Evolutionary conservation across 1,284 basidiomycete genomes (phyloP).

Genomic region (Apiotrichum sp.): DNA sequence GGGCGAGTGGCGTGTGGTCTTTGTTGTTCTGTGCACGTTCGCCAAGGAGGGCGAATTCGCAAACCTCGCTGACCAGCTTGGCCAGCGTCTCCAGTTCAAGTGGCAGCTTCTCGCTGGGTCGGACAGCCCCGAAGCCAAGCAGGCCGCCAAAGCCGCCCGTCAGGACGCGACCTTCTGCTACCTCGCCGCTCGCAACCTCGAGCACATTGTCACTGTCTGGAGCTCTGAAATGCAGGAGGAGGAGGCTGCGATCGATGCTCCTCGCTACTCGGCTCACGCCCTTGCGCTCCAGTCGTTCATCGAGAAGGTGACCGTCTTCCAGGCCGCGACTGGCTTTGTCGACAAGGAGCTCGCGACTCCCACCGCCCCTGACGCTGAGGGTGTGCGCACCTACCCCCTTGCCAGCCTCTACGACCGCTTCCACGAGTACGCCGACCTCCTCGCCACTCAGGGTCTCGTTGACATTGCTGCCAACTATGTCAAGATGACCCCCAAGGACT

Average conservation of each 20-base stretch:
- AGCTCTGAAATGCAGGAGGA: slow-evolving; percentile 85
- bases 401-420: slow-evolving; percentile 84
- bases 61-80: slow-evolving; percentile 82
- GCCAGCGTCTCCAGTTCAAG: slow-evolving; percentile 80
- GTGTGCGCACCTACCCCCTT: slow-evolving; percentile 73
- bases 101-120: slow-evolving; percentile 57
- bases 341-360: slow-evolving; percentile 63
- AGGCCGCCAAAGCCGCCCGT: slow-evolving; percentile 57
- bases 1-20: slow-evolving; percentile 92
- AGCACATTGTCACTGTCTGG: slow-evolving; percentile 89
- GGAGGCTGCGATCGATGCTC: slow-evolving; percentile 53
- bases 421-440: slow-evolving; percentile 88
- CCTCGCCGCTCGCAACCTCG: slow-evolving; percentile 81
- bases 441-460: slow-evolving; percentile 83
- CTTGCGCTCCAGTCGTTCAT: slow-evolving; percentile 88
- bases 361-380: slow-evolving; percentile 47
- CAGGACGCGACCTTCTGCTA: slow-evolving; percentile 90
- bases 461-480: slow-evolving; percentile 76
- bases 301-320: slow-evolving; percentile 95
- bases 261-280: slow-evolving; percentile 77
- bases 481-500: slow-evolving; percentile 71
- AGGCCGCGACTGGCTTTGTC: slow-evolving; percentile 77
- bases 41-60: slow-evolving; percentile 79
- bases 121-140: slow-evolving; percentile 48
- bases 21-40: slow-evolving; percentile 94